Evolutionary conservation across 805 yeast genomes (phyloP), one percentile per base, ranked within the genome.

Genomic region (Zygotorulaspora danielsina): DNA sequence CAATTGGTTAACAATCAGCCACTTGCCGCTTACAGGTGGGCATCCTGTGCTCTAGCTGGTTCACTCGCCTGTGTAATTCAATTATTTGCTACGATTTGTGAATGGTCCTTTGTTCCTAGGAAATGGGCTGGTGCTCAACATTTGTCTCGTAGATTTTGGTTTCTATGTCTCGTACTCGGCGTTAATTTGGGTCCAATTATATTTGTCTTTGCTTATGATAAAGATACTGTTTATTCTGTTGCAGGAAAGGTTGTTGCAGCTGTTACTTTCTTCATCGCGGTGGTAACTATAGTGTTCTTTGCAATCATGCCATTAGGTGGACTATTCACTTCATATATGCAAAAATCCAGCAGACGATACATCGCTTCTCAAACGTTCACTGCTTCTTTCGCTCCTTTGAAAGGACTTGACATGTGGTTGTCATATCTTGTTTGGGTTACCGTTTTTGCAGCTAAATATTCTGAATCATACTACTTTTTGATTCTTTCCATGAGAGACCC

Each of bases 91-190:
- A 89, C 97, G 19, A 43, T 88, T 25, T 78, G 84, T 57, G 98
- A 93, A 69, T 90, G 96, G 96, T 71, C 80, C 62, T 93, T 88
- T 57, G 97, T 93, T 46, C 98, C 98, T 52, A 82, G 97, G 69
- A 78, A 82, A 54, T 93, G 97, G 97, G 95, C 97, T 24, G 98
- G 99, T 67, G 97, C 97, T 64, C 97, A 90, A 70, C 96, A 85
- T 64, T 76, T 93, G 61, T 70, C 87, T 26, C 86, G 96, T 69
- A 82, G 98, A 63, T 72, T 93, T 55, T 61, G 81, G 72, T 83
- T 89, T 61, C 66, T 90, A 62, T 51, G 81, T 39, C 50, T 76
- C 37, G 76, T 88, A 51, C 71, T 88, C 41, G 72, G 70, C 38
- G 55, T 81, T 47, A 93, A 90, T 66, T 71, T 90, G 59, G 94